Conservation (phyloP, 495 filamentous ascomycete species). For the Aspergillus nanangensis region DNA sequence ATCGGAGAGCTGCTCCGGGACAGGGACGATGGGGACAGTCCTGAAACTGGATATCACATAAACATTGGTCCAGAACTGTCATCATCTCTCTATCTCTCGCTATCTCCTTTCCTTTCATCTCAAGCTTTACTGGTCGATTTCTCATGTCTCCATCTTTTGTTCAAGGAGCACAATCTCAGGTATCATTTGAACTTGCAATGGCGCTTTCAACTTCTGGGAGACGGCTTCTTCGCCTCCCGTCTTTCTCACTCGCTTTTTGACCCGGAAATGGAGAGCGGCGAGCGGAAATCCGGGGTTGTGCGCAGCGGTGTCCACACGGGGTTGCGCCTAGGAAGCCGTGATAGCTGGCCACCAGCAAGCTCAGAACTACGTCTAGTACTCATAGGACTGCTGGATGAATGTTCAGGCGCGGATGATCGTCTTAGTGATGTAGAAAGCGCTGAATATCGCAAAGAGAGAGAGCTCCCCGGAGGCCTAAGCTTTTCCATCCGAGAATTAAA, state of each 20-base stretch:
- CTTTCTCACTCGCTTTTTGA: conserved; percentile 84
- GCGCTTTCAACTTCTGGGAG: conserved; percentile 76
- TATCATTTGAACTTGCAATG: conserved; percentile 73
- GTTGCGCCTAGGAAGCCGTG: conserved; percentile 67
- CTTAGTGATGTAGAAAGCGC: conserved; percentile 15
- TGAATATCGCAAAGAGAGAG: conserved; percentile 31
- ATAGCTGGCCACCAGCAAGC: conserved; percentile 88
- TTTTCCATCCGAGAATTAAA: conserved; percentile 84
- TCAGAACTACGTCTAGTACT: conserved; percentile 85
- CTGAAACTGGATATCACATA: too few species aligned
- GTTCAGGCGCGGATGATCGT: conserved; percentile 42
- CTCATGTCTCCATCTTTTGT: conserved; percentile 73
- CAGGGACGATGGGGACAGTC: conserved; percentile 21
- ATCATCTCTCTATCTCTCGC: conserved; percentile 67
- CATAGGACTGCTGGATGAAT: conserved; percentile 80
- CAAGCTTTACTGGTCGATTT: conserved; percentile 75
- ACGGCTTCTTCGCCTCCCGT: conserved; percentile 74
- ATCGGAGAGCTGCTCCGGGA: too few species aligned
- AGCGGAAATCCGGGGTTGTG: conserved; percentile 62
- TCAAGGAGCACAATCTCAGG: conserved; percentile 67
- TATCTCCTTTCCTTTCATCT: conserved; percentile 64
- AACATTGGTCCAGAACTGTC: conserved; percentile 71
- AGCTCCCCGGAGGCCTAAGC: conserved; percentile 75
- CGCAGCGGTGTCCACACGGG: conserved; percentile 72
- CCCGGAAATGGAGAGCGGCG: conserved; percentile 75